These are phyloP conservation scores for Flueggea neowawraea DNA, from an alignment of 441 rosid genomes.

Conservation along the genomic window DNA sequence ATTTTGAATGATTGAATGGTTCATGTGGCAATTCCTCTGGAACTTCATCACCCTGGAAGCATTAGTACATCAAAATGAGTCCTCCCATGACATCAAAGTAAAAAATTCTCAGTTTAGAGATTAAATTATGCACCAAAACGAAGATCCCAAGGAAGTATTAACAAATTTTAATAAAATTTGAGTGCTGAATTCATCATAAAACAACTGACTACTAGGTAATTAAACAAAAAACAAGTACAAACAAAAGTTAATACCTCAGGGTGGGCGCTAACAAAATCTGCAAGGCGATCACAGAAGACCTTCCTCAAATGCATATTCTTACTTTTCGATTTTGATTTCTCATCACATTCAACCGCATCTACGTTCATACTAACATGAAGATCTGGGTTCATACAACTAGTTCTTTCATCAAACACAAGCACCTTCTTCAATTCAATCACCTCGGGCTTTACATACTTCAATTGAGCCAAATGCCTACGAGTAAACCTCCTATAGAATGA, in stretches of 20 bases:
- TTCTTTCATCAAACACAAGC: conserved; percentile 53
- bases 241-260: conserved; percentile 45
- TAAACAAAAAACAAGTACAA: background rate
- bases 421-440: conserved; percentile 62
- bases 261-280: conserved; percentile 48
- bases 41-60: conserved; percentile 67
- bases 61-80: background rate
- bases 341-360: conserved; percentile 41
- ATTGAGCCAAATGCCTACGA: conserved; percentile 60
- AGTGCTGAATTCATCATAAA: no score
- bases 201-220: background rate
- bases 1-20: conserved; percentile 36
- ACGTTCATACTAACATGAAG: conserved; percentile 54
- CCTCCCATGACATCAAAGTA: no score
- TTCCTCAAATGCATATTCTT: conserved; percentile 47
- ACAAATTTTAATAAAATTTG: no score
- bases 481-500: conserved; percentile 66
- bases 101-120: no score
- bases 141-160: no score
- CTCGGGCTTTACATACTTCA: conserved; percentile 75
- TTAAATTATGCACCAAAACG: no score
- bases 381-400: conserved; percentile 78
- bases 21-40: conserved; percentile 75
- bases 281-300: conserved; percentile 54
- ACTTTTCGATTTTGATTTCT: conserved; percentile 27